phyloP scores from a whole-genome alignment of 2,329 filamentous ascomycete genomes.

The Cryphonectria naterciae region DNA sequence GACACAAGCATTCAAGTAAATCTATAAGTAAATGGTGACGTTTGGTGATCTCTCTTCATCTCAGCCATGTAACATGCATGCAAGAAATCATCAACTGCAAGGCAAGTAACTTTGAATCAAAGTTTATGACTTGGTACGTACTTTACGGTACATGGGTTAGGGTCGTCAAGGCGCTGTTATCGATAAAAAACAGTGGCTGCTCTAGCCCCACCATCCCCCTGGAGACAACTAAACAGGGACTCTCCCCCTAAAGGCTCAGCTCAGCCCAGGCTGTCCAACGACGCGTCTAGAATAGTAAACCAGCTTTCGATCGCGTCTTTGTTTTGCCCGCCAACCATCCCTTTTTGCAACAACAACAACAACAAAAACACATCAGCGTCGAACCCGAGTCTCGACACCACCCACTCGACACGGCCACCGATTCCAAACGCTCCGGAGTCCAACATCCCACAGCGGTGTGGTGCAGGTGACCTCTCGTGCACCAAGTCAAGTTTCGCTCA shows the following conservation, averaged over 20 bases:
- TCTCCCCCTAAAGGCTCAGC: not conserved
- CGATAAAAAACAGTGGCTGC: constrained; percentile 1
- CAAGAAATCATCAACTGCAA: not conserved
- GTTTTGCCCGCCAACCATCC: constrained; percentile 3
- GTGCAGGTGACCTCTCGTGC: constrained; percentile 3
- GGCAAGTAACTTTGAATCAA: not conserved
- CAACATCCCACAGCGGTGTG: constrained; percentile 6
- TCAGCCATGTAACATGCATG: not conserved
- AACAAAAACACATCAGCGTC: constrained; percentile 1
- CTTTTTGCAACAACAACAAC: constrained; percentile 2
- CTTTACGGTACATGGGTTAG: not conserved
- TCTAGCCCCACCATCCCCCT: constrained; percentile 5
- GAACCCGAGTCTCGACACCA: not conserved
- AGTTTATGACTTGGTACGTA: not conserved
- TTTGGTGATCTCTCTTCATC: not conserved
- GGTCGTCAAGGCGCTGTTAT: not conserved
- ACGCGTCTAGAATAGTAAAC: constrained; percentile 20
- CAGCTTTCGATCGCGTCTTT: constrained; percentile 10
- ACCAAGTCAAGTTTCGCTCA: not conserved
- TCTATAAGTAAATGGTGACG: not conserved
- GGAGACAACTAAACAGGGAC: constrained; percentile 17
- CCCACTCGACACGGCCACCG: not conserved
- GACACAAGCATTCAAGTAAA: not conserved
- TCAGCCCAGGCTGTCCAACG: constrained; percentile 6
- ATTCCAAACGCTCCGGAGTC: not conserved